phyloP scores from a whole-genome alignment of 441 rosid genomes.

The Populus hybrid region DNA sequence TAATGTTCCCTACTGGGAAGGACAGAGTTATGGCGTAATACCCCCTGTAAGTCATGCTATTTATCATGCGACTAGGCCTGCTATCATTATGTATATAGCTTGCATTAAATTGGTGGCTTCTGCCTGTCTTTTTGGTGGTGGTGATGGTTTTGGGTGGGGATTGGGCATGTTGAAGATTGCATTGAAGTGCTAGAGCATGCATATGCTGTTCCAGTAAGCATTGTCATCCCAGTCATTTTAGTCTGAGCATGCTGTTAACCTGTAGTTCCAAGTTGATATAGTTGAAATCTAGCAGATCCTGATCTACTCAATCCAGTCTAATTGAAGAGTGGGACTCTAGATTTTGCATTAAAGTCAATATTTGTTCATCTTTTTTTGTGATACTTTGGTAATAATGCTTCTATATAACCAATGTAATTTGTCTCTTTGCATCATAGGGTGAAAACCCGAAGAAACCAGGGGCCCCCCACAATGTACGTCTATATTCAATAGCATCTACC shows the following conservation, averaged over 20 bases:
- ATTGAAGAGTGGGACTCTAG: not conserved
- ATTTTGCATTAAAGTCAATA: not conserved
- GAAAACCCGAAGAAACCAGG: slow-evolving; percentile 98
- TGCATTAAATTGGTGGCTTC: not conserved
- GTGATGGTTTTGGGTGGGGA: not conserved
- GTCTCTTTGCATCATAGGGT: slow-evolving; percentile 51
- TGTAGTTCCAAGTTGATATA: not conserved
- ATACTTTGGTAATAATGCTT: not conserved
- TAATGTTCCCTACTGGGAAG: slow-evolving; percentile 98
- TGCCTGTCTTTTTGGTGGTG: not conserved
- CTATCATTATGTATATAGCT: not conserved
- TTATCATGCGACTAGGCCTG: not conserved
- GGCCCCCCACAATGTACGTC: slow-evolving; percentile 74
- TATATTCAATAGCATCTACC: slow-evolving; percentile 92
- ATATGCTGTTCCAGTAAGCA: not conserved
- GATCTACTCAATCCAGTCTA: not conserved
- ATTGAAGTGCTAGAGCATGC: not conserved
- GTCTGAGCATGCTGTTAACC: not conserved
- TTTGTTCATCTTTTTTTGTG: not conserved
- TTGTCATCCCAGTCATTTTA: not conserved
- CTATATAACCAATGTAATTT: not conserved
- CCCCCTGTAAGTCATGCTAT: slow-evolving; percentile 74
- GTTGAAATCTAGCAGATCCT: not conserved
- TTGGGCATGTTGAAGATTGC: not conserved
- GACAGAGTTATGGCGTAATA: slow-evolving; percentile 96